phyloP scores from a whole-genome alignment of 371 early-diverging fungal genomes.

The Quaeritorhiza haematococci region DNA sequence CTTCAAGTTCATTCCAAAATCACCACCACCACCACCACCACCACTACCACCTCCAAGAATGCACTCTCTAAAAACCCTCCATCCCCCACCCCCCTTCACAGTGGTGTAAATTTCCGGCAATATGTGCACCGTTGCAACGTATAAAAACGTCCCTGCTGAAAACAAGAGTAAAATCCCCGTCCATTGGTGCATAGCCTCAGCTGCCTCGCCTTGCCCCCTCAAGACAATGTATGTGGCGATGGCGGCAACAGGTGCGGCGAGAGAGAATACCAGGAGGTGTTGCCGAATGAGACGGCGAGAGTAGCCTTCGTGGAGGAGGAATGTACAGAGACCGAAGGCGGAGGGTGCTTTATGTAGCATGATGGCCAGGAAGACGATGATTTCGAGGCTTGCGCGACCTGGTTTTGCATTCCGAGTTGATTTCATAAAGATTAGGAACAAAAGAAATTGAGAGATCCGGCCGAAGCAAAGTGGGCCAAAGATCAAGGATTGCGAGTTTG shows the following conservation, averaged over 20 bases:
- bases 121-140: conserved; percentile 81
- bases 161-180: conserved; percentile 68
- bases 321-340: conserved; percentile 84
- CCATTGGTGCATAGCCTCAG: conserved; percentile 58
- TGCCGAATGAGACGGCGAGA: conserved; percentile 60
- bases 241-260: conserved; percentile 81
- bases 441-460: too few species aligned
- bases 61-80: too few species aligned
- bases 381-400: conserved; percentile 51
- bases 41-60: too few species aligned
- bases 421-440: background rate
- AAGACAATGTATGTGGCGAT: conserved; percentile 59
- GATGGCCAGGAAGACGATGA: conserved; percentile 91
- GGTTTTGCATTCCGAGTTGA: background rate
- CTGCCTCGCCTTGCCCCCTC: conserved; percentile 12
- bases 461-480: too few species aligned
- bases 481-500: conserved; percentile 1
- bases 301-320: conserved; percentile 57
- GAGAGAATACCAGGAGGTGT: conserved; percentile 75
- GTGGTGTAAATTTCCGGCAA: conserved; percentile 60
- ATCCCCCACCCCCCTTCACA: too few species aligned
- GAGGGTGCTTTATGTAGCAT: conserved; percentile 95
- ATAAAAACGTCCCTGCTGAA: conserved; percentile 79
- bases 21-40: too few species aligned
- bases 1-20: too few species aligned